Evolutionary conservation across 805 yeast species (phyloP).

Genomic region (Lachancea sp.): DNA sequence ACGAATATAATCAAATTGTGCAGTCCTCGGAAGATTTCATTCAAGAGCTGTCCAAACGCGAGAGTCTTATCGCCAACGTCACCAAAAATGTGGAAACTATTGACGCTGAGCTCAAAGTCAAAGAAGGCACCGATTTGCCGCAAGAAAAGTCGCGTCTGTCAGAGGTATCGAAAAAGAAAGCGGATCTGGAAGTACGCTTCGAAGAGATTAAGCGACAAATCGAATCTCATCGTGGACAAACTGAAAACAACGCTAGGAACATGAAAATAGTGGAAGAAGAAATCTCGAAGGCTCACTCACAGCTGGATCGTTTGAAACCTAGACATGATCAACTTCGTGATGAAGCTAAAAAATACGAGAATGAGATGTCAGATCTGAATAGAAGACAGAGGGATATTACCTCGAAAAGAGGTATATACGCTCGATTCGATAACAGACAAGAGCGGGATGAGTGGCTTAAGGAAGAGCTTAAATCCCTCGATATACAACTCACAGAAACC

Average conservation of each 20-base stretch:
- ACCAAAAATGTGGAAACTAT: slow-evolving; percentile 41
- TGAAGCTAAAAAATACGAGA: slow-evolving; percentile 38
- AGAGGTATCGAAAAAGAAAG: slow-evolving; percentile 43
- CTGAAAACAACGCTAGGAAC: slow-evolving; percentile 23
- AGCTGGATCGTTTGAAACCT: slow-evolving; percentile 38
- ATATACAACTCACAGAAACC: slow-evolving; percentile 1
- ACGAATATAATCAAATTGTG: slow-evolving; percentile 45
- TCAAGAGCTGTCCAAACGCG: slow-evolving; percentile 55
- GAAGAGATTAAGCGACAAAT: slow-evolving; percentile 38
- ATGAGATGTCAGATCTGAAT: slow-evolving; percentile 36
- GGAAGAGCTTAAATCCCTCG: slow-evolving; percentile 38
- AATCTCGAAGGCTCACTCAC: slow-evolving; percentile 35
- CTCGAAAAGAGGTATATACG: slow-evolving; percentile 64
- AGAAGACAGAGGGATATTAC: slow-evolving; percentile 54
- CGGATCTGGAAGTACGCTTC: slow-evolving; percentile 44
- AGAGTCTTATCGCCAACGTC: slow-evolving; percentile 41
- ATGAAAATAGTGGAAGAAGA: slow-evolving; percentile 22
- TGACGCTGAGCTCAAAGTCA: slow-evolving; percentile 44
- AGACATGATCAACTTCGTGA: slow-evolving; percentile 34
- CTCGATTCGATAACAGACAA: slow-evolving; percentile 46
- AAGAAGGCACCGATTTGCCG: slow-evolving; percentile 46
- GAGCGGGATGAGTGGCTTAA: slow-evolving; percentile 68
- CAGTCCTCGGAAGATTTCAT: slow-evolving; percentile 50
- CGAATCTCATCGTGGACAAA: slow-evolving; percentile 29
- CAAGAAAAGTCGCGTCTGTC: slow-evolving; percentile 46